Evolutionary conservation across 345 rosid species (phyloP), one percentile per base, ranked within the genome.

Genomic region (Pseudoturritis turrita): DNA sequence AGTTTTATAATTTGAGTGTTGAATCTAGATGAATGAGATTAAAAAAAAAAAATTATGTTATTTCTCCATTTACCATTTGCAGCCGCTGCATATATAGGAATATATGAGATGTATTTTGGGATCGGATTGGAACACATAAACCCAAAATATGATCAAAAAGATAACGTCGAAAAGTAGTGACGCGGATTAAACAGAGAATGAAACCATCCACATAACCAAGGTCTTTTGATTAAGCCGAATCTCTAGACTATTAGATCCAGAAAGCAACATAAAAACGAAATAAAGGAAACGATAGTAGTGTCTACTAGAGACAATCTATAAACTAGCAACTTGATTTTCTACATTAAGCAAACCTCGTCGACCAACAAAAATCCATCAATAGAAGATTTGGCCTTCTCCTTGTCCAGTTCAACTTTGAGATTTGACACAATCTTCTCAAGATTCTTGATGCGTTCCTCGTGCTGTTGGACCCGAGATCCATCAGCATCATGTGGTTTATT

Each of bases 351-450:
- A n/a, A 18, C 7, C 17, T 47, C 28, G 13, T 64, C 18, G 5
- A 61, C 61, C 61, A 71, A 52, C 53, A 71, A 28, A 61, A 61
- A 71, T 8, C 21, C 75, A 71, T 61, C 68, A n/a, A 1, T 43
- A 28, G 4, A 61, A 10, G 44, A 39, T 50, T 51, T 51, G 22
- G 50, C 39, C 75, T 61, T 62, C 33, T 22, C 17, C 56, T 47
- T 50, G 13, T 33, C 69, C 31, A 47, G 31, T 64, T 64, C 55
- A 22, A 14, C 9, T 64, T 47, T 33, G 45, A 47, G 57, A 19
- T 47, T 4, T 10, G 57, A 64, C 9, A 64, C 37, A 22, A 6
- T 35, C 39, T 43, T 5, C 0, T 26, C 40, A 10, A 55, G 25
- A 28, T 52, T 26, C 19, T 66, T 66, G 25, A 53, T 15, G 4